These are phyloP conservation scores for Tuber umbilicatum DNA, from an alignment of 495 filamentous ascomycete genomes.

Conservation along the genomic window DNA sequence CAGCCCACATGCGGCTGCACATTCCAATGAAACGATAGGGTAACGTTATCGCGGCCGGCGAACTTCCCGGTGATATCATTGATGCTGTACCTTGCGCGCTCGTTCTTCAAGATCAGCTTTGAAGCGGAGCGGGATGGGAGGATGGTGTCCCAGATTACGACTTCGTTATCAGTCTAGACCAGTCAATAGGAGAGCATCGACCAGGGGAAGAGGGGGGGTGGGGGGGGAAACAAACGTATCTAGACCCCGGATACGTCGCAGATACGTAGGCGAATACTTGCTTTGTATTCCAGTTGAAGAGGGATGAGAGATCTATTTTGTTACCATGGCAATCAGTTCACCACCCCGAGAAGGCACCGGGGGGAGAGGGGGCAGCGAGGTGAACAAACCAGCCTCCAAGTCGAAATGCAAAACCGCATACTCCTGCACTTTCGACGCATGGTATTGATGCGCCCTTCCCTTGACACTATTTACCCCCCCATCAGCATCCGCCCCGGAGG, in stretches of 20 bases:
- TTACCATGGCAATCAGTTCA: constrained; percentile 4
- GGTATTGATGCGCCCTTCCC: constrained; percentile 85
- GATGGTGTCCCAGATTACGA: constrained; percentile 92
- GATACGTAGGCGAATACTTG: constrained; percentile 73
- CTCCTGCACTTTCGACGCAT: constrained; percentile 85
- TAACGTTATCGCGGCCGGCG: constrained; percentile 63
- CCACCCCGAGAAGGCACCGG: background rate
- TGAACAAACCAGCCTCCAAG: constrained; percentile 54
- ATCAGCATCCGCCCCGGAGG: constrained; percentile 49
- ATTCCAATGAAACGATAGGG: constrained; percentile 80
- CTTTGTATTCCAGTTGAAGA: constrained; percentile 99
- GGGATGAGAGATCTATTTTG: constrained; percentile 62
- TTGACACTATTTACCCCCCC: constrained; percentile 82
- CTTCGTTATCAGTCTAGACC: constrained; percentile 52
- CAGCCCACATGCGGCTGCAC: constrained; percentile 94
- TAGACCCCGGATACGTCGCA: constrained; percentile 28
- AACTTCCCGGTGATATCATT: constrained; percentile 75
- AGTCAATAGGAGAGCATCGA: background rate
- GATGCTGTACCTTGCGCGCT: constrained; percentile 90
- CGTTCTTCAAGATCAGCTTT: constrained; percentile 67
- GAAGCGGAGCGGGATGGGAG: constrained; percentile 62
- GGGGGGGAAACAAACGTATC: constrained; percentile 39
- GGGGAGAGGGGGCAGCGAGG: background rate
- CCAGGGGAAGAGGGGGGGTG: background rate
- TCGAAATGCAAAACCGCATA: constrained; percentile 93